Evolutionary conservation across 75 land plant genomes (phyloP).

Genomic region (Adiantum capillusveneris): DNA sequence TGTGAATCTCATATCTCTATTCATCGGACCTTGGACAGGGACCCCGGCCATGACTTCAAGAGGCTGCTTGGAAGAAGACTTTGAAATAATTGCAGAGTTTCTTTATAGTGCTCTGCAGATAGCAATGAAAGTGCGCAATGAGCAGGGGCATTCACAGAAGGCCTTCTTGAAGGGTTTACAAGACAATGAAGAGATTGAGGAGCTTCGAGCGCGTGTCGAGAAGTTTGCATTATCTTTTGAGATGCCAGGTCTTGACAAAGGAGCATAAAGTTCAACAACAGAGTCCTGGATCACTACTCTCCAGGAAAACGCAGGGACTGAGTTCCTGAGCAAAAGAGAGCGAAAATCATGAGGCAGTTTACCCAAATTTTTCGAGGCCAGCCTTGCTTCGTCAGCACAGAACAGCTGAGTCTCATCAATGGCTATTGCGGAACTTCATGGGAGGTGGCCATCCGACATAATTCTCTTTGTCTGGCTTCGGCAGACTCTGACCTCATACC

Average conservation of each 20-base stretch:
- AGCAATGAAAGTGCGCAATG: conserved; percentile 43
- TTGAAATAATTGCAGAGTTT: conserved; percentile 75
- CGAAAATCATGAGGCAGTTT: too few species aligned
- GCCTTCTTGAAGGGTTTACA: conserved; percentile 53
- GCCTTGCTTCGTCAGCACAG: too few species aligned
- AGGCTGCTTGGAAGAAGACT: conserved; percentile 73
- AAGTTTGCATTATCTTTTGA: conserved; percentile 68
- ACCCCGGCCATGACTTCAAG: conserved; percentile 86
- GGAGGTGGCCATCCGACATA: too few species aligned
- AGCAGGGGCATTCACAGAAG: conserved; percentile 55
- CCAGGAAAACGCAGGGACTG: too few species aligned
- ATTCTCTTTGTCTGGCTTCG: too few species aligned
- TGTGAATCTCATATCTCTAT: too few species aligned
- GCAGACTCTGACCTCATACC: too few species aligned
- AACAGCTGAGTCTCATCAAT: too few species aligned
- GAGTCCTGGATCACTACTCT: neutral
- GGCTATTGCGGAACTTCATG: too few species aligned
- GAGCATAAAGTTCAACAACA: neutral
- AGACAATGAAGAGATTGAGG: conserved; percentile 52
- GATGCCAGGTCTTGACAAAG: conserved; percentile 67
- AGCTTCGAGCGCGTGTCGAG: conserved; percentile 58
- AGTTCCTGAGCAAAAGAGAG: too few species aligned
- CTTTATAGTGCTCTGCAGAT: conserved; percentile 67
- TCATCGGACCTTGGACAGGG: conserved; percentile 24
- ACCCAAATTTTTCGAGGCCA: too few species aligned